These are phyloP conservation scores for Kluyveromyces wickerhamii DNA, from an alignment of 805 yeast species.

Conservation along the genomic window DNA sequence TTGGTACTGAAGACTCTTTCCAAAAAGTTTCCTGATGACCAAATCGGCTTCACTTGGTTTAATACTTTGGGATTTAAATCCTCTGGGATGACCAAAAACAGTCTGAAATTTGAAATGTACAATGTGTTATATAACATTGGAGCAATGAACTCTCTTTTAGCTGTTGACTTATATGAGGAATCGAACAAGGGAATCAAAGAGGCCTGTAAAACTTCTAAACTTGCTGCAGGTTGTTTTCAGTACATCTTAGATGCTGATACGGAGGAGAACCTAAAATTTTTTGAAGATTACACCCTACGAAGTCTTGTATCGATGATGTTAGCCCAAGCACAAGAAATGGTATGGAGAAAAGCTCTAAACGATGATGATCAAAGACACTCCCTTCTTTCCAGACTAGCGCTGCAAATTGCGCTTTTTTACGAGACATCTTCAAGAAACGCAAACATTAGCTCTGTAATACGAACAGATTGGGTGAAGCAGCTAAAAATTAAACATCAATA, in stretches of 20 bases:
- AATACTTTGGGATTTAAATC: conserved; percentile 54
- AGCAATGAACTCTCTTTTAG: conserved; percentile 52
- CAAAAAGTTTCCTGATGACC: conserved; percentile 56
- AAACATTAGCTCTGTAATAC: conserved; percentile 41
- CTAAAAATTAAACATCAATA: conserved; percentile 52
- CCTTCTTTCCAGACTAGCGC: conserved; percentile 54
- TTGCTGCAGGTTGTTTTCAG: conserved; percentile 61
- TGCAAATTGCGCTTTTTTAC: conserved; percentile 55
- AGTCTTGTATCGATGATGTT: conserved; percentile 47
- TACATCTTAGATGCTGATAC: conserved; percentile 22
- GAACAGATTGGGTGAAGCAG: conserved; percentile 59
- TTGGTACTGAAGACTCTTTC: conserved; percentile 36
- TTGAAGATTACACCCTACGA: conserved; percentile 43
- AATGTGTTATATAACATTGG: conserved; percentile 67
- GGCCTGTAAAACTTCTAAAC: conserved; percentile 59
- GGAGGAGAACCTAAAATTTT: conserved; percentile 14
- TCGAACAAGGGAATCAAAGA: conserved; percentile 48
- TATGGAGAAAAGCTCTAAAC: conserved; percentile 63
- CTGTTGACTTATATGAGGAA: conserved; percentile 36
- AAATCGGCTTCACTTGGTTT: conserved; percentile 62
- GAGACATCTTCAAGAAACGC: conserved; percentile 36
- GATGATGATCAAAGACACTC: conserved; percentile 41
- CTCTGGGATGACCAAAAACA: conserved; percentile 39
- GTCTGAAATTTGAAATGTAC: conserved; percentile 51
- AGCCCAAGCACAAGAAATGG: conserved; percentile 83